A percentile compares a stretch with the other conserved stretches of the same genome.
Conservation (phyloP, 345 rosid species). For the Excoecaria agallocha region DNA sequence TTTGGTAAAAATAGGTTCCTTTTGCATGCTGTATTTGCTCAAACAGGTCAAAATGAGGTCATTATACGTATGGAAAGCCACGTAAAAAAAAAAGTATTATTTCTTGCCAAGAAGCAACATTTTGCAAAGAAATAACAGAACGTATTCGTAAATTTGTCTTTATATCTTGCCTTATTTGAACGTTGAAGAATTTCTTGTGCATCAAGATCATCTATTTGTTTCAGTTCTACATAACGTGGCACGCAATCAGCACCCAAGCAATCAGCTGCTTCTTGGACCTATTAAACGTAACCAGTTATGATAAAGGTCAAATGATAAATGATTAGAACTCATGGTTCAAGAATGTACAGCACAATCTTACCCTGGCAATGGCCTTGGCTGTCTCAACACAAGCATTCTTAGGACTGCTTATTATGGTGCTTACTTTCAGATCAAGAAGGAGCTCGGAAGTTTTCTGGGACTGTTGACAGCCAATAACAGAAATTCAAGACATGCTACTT, state of each 20-base stretch:
- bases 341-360: constrained; percentile 30
- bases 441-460: constrained; percentile 92
- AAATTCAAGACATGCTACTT: constrained; percentile 17
- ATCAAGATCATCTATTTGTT: constrained; percentile 55
- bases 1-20: neutral
- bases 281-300: neutral
- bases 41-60: neutral
- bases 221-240: constrained; percentile 67
- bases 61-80: neutral
- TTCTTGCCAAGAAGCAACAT: too few species aligned
- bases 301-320: neutral
- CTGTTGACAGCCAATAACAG: constrained; percentile 41
- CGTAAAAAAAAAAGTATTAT: too few species aligned
- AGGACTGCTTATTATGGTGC: constrained; percentile 59
- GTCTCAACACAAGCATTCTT: constrained; percentile 55
- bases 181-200: constrained; percentile 37
- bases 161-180: constrained; percentile 53
- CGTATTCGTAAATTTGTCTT: neutral
- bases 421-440: constrained; percentile 75
- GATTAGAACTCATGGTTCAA: neutral
- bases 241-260: constrained; percentile 82
- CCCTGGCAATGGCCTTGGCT: constrained; percentile 56
- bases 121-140: too few species aligned
- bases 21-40: neutral
- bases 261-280: constrained; percentile 97